phyloP scores from a whole-genome alignment of 345 rosid species.

The Carallia pectinifolia region DNA sequence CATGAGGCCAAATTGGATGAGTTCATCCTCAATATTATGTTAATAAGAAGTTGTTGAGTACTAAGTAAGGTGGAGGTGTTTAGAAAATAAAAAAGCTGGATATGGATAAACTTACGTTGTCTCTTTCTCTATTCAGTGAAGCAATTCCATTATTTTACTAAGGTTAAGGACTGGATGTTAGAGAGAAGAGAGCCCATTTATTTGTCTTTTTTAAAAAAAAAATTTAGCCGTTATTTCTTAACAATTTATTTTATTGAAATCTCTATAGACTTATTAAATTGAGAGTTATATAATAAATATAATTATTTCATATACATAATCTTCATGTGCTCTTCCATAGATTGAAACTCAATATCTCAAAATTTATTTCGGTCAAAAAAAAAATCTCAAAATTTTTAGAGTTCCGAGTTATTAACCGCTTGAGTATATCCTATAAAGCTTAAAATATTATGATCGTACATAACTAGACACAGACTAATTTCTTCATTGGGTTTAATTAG shows the following conservation, averaged over 20 bases:
- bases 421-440: too few relatives aligned
- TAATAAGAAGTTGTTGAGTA: not conserved
- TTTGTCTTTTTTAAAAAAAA: not conserved
- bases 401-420: too few relatives aligned
- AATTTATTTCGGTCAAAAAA: too few relatives aligned
- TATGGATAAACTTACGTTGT: not conserved
- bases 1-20: constrained; percentile 17
- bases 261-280: too few relatives aligned
- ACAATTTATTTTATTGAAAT: too few relatives aligned
- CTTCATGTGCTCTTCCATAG: too few relatives aligned
- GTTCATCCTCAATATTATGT: constrained; percentile 6
- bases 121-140: not conserved
- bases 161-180: not conserved
- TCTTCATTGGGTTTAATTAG: not conserved
- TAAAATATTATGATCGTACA: not conserved
- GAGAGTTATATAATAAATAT: too few relatives aligned
- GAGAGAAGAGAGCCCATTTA: not conserved
- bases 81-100: not conserved
- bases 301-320: too few relatives aligned
- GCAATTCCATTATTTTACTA: not conserved
- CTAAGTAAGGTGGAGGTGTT: too few relatives aligned
- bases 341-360: too few relatives aligned
- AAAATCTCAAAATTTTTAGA: too few relatives aligned
- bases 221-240: too few relatives aligned
- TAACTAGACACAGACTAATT: not conserved